These are phyloP conservation scores for Tylopilus sp. DNA, from an alignment of 768 basidiomycete genomes.

Conservation along the genomic window DNA sequence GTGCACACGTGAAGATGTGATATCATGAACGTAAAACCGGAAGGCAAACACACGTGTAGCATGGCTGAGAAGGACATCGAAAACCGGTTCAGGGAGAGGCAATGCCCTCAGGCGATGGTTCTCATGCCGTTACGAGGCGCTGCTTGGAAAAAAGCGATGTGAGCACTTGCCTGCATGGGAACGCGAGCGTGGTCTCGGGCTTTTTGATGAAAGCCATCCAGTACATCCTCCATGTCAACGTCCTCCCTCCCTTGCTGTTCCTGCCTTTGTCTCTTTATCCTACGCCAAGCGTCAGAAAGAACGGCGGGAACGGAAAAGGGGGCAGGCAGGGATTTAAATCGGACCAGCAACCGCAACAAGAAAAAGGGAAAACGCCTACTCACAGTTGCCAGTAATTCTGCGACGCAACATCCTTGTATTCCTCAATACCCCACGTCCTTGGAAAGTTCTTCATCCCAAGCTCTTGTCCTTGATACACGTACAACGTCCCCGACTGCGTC, in stretches of 20 bases:
- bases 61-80: neutral
- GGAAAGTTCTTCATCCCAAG: conserved; percentile 66
- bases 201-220: conserved; percentile 55
- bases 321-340: neutral
- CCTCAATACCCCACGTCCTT: conserved; percentile 60
- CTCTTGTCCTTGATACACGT: conserved; percentile 76
- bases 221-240: conserved; percentile 59
- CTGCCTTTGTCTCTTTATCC: conserved; percentile 39
- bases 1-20: neutral
- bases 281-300: conserved; percentile 12
- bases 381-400: conserved; percentile 58
- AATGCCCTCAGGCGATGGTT: neutral
- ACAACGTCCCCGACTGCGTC: conserved; percentile 63
- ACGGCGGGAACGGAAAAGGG: neutral
- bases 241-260: conserved; percentile 32
- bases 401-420: conserved; percentile 68
- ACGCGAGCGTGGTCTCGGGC: conserved; percentile 69
- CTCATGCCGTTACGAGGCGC: neutral
- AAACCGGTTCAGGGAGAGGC: neutral
- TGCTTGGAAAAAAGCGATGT: neutral
- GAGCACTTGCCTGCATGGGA: conserved; percentile 57
- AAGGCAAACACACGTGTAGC: neutral
- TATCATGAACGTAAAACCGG: neutral
- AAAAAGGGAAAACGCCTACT: conserved; percentile 11
- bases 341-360: neutral